phyloP scores from a whole-genome alignment of 176 grass and related monocot species.

The Oryza rufipogon region DNA sequence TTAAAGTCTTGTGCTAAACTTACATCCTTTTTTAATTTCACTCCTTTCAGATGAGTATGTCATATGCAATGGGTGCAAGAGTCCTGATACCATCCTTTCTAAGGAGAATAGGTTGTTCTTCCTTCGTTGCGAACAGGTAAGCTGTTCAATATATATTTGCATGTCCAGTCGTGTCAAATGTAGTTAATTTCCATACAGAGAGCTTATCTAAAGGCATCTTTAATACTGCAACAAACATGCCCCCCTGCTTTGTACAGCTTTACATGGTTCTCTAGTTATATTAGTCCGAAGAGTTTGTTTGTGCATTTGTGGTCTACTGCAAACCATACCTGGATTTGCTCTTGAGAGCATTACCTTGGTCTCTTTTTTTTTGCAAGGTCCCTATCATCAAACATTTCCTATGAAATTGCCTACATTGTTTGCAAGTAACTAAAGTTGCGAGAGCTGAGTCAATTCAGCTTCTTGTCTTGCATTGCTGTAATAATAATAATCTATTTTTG shows the following conservation, averaged over 20 bases:
- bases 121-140: conserved; percentile 95
- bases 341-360: conserved; percentile 14
- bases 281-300: neutral
- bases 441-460: conserved; percentile 21
- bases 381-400: conserved; percentile 3
- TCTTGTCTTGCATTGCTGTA: conserved; percentile 36
- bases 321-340: neutral
- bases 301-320: neutral
- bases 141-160: neutral
- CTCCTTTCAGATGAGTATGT: conserved; percentile 87
- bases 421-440: neutral
- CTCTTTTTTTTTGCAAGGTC: neutral
- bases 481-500: neutral
- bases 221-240: neutral
- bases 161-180: neutral
- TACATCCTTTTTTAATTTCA: neutral
- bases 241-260: neutral
- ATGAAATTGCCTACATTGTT: conserved; percentile 26
- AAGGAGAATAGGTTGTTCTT: conserved; percentile 99
- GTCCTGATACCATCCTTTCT: conserved; percentile 95
- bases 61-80: conserved; percentile 99
- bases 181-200: neutral
- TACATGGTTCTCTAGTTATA: neutral
- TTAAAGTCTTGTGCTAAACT: neutral
- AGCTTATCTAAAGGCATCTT: neutral